Conservation (phyloP, 2,329 filamentous ascomycete genomes). For the Trichoderma asperellum region DNA sequence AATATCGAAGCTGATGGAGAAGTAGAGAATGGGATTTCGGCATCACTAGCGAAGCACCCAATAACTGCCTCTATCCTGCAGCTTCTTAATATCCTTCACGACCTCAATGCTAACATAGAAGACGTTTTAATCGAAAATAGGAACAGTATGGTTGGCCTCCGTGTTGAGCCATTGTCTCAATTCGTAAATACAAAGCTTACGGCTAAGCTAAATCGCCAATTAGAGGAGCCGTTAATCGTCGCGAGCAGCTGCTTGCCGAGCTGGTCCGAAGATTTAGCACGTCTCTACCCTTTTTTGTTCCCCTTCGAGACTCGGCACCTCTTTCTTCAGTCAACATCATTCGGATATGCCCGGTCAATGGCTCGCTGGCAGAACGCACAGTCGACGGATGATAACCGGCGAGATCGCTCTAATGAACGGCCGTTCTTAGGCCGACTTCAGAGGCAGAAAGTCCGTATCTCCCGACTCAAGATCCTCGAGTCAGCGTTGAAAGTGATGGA, state of each 20-base stretch:
- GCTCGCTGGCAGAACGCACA: slow-evolving; percentile 94
- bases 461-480: slow-evolving; percentile 89
- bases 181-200: slow-evolving; percentile 99
- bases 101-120: slow-evolving; percentile 89
- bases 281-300: slow-evolving; percentile 94
- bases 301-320: slow-evolving; percentile 96
- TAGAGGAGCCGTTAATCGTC: slow-evolving; percentile 95
- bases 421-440: slow-evolving; percentile 90
- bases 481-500: slow-evolving; percentile 99
- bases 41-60: slow-evolving; percentile 80
- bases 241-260: slow-evolving; percentile 93
- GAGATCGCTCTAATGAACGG: slow-evolving; percentile 85
- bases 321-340: slow-evolving; percentile 96
- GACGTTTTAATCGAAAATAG: slow-evolving; percentile 79
- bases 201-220: slow-evolving; percentile 92
- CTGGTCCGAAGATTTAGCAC: slow-evolving; percentile 94
- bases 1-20: slow-evolving; percentile 55
- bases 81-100: slow-evolving; percentile 86
- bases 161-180: slow-evolving; percentile 82
- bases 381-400: slow-evolving; percentile 75
- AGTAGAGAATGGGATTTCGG: slow-evolving; percentile 67
- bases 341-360: slow-evolving; percentile 97
- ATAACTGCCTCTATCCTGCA: slow-evolving; percentile 85
- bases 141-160: slow-evolving; percentile 70
- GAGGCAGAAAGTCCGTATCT: slow-evolving; percentile 97